Evolutionary conservation across 1,139 yeast species (phyloP).

Genomic region (Zygosaccharomyces sapae): DNA sequence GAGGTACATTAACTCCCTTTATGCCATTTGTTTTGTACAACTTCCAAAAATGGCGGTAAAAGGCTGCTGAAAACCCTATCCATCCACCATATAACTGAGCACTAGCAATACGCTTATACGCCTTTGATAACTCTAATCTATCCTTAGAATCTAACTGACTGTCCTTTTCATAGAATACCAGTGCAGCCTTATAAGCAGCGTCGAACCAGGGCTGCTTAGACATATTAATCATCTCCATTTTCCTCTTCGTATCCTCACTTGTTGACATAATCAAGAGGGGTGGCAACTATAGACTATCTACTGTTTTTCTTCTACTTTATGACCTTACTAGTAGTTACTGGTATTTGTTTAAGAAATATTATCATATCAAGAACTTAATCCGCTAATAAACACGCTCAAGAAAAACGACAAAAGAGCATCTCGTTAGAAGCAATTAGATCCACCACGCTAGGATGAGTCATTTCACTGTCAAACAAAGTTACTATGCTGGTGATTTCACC

Average conservation of each 20-base stretch:
- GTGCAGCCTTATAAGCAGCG: constrained; percentile 33
- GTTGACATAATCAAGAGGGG: constrained; percentile 1
- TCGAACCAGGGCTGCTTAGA: constrained; percentile 31
- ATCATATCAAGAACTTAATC: neutral
- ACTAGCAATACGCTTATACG: constrained; percentile 26
- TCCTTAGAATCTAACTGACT: constrained; percentile 29
- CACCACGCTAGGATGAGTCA: constrained; percentile 25
- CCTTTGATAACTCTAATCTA: constrained; percentile 27
- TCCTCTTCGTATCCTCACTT: constrained; percentile 4
- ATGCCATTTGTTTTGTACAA: constrained; percentile 33
- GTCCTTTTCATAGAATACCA: constrained; percentile 33
- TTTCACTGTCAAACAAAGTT: constrained; percentile 34
- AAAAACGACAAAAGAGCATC: neutral
- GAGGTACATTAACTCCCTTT: constrained; percentile 37
- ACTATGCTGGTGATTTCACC: constrained; percentile 33
- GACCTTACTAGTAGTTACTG: neutral
- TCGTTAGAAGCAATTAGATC: neutral
- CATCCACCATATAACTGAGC: constrained; percentile 36
- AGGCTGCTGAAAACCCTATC: constrained; percentile 35
- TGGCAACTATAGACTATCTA: neutral
- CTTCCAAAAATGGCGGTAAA: constrained; percentile 35
- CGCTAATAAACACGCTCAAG: neutral
- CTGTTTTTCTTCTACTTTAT: neutral
- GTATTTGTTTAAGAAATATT: too few relatives aligned
- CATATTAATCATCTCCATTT: constrained; percentile 3